Percentiles rank a stretch among this genome's conserved stretches.
These are phyloP conservation scores for Septoria linicola DNA, from an alignment of 2,329 filamentous ascomycete genomes.

Conservation along the genomic window DNA sequence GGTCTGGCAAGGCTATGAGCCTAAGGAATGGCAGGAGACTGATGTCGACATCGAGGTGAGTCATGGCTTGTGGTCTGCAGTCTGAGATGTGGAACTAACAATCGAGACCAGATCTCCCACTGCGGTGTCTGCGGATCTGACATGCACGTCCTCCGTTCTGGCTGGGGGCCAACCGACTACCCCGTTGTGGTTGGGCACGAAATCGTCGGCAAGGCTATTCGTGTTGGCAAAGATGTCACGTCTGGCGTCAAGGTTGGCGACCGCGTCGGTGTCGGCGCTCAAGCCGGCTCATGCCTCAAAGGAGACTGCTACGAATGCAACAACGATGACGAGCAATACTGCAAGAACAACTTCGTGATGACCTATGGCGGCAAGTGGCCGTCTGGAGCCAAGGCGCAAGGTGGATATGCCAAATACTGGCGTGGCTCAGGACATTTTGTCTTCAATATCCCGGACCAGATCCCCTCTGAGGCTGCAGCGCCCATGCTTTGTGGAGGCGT, in stretches of 20 bases:
- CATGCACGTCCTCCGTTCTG: conserved; percentile 37
- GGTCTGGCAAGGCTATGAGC: conserved; percentile 49
- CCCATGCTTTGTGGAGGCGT: conserved; percentile 77
- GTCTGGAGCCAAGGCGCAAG: conserved; percentile 53
- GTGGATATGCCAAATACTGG: conserved; percentile 58
- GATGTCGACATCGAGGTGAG: conserved; percentile 42
- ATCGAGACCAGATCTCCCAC: conserved; percentile 35
- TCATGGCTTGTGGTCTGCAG: too few species aligned
- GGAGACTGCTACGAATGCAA: conserved; percentile 55
- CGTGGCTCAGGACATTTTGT: conserved; percentile 55
- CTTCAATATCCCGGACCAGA: conserved; percentile 52
- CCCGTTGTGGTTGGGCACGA: conserved; percentile 38
- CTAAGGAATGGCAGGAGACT: conserved; percentile 42
- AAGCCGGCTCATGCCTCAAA: conserved; percentile 49
- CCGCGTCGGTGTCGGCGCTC: conserved; percentile 53
- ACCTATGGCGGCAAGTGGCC: conserved; percentile 32
- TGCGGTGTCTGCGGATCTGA: conserved; percentile 40
- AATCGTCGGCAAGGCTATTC: conserved; percentile 38
- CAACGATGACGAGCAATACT: conserved; percentile 46
- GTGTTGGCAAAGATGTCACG: conserved; percentile 35
- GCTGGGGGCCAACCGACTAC: conserved; percentile 39
- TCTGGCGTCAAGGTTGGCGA: conserved; percentile 40
- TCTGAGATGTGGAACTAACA: background rate
- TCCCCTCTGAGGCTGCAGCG: conserved; percentile 55
- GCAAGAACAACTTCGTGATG: conserved; percentile 34